Evolutionary conservation across 1,284 basidiomycete species (phyloP).

Genomic region (Cutaneotrichosporon cyanovorans): DNA sequence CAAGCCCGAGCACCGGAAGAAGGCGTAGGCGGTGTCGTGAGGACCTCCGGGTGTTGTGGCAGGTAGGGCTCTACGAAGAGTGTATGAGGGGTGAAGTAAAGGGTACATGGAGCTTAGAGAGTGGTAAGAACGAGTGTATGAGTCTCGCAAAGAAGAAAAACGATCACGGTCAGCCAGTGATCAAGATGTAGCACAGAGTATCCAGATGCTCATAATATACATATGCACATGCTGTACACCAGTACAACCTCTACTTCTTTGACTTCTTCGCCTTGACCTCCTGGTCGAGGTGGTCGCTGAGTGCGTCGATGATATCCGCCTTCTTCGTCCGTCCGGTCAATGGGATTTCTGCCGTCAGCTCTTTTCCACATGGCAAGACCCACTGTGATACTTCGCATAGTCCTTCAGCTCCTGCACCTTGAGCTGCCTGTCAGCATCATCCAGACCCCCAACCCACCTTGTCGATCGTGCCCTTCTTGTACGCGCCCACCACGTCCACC

Average conservation of each 20-base stretch:
- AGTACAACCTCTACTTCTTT: too few species aligned
- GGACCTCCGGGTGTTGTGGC: too few species aligned
- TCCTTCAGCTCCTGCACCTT: slow-evolving; percentile 69
- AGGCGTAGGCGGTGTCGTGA: not conserved
- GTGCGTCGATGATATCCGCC: slow-evolving; percentile 31
- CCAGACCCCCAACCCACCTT: slow-evolving; percentile 53
- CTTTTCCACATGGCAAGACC: slow-evolving; percentile 1
- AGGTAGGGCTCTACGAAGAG: too few species aligned
- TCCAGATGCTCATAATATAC: not conserved
- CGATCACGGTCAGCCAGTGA: too few species aligned
- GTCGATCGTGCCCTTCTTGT: slow-evolving; percentile 53
- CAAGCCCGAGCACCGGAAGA: slow-evolving; percentile 37
- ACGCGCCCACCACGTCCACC: slow-evolving; percentile 60
- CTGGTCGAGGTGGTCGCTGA: slow-evolving; percentile 22
- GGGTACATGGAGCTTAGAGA: too few species aligned
- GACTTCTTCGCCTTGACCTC: slow-evolving; percentile 3
- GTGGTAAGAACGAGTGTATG: too few species aligned
- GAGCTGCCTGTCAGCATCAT: slow-evolving; percentile 49
- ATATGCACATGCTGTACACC: not conserved
- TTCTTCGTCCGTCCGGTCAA: slow-evolving; percentile 32
- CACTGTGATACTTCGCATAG: slow-evolving; percentile 33
- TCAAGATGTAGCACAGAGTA: too few species aligned
- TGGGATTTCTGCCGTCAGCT: slow-evolving; percentile 23
- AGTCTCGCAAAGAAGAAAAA: too few species aligned
- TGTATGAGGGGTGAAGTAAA: too few species aligned